phyloP scores from a whole-genome alignment of 257 asterid genomes.

The Gynochthodes officinalis region DNA sequence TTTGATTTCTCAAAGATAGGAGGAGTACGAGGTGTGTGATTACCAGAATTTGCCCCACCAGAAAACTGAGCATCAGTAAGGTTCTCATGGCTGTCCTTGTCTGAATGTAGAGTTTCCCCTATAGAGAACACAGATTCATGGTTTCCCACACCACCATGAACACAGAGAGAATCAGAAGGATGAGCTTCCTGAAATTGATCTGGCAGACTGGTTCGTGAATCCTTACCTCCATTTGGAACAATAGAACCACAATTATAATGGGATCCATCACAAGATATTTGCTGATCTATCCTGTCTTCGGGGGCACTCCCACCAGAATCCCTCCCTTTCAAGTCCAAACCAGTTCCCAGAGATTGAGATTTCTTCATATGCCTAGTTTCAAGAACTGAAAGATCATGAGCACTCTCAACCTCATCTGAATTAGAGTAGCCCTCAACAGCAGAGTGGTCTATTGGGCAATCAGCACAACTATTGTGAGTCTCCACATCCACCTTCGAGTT shows the following conservation, averaged over 20 bases:
- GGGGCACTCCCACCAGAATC: constrained; percentile 42
- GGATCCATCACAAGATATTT: constrained; percentile 51
- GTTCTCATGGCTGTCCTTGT: constrained; percentile 41
- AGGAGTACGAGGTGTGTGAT: constrained; percentile 32
- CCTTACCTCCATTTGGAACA: constrained; percentile 38
- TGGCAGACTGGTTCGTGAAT: constrained; percentile 28
- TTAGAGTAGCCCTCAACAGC: constrained; percentile 46
- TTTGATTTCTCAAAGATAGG: constrained; percentile 51
- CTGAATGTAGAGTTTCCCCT: constrained; percentile 47
- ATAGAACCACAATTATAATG: constrained; percentile 33
- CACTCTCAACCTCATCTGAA: constrained; percentile 61
- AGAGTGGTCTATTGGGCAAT: constrained; percentile 42
- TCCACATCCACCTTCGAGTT: constrained; percentile 32
- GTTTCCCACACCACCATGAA: constrained; percentile 42
- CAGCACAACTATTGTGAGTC: constrained; percentile 23
- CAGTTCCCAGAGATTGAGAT: constrained; percentile 65
- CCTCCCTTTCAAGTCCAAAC: constrained; percentile 57
- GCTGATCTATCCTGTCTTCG: constrained; percentile 54
- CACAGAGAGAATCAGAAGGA: constrained; percentile 59
- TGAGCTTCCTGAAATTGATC: constrained; percentile 46
- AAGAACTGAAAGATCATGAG: constrained; percentile 28
- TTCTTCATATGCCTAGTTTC: constrained; percentile 42
- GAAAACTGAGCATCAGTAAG: constrained; percentile 36
- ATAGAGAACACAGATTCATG: constrained; percentile 44
- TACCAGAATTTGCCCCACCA: constrained; percentile 47